These are phyloP conservation scores for Trypanosoma brucei DNA, from an alignment of 208 protist genomes.

Conservation along the genomic window DNA sequence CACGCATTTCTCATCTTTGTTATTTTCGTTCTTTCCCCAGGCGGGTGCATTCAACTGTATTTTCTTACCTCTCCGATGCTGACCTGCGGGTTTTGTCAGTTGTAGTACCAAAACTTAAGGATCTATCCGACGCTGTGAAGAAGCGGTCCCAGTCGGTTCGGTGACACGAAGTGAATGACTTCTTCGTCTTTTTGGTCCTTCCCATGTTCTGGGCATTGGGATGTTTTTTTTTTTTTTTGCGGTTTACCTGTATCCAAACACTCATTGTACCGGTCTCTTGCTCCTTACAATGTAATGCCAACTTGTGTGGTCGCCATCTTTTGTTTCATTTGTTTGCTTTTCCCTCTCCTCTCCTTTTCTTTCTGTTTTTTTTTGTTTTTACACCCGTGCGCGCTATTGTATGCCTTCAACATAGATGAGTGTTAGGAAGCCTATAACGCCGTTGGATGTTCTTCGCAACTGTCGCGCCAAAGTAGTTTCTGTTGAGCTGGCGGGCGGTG, in stretches of 20 bases:
- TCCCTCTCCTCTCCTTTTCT: constrained; percentile 5
- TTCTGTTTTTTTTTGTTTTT: constrained; percentile 10
- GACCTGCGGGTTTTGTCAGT: constrained; percentile 30
- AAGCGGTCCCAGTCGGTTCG: constrained; percentile 18
- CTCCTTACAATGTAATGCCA: no score
- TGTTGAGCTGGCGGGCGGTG: constrained; percentile 58
- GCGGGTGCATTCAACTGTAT: constrained; percentile 40
- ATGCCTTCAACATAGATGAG: constrained; percentile 25
- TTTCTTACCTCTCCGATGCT: constrained; percentile 38
- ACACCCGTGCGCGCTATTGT: not conserved
- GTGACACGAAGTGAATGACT: not conserved
- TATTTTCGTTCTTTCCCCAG: constrained; percentile 62
- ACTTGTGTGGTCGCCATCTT: no score
- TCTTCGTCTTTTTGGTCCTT: not conserved
- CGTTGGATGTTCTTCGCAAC: constrained; percentile 80
- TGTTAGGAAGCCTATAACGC: constrained; percentile 33
- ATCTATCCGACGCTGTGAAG: constrained; percentile 35
- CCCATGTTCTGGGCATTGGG: not conserved
- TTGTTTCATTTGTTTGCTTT: no score
- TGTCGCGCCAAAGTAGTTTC: constrained; percentile 74
- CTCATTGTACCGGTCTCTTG: no score
- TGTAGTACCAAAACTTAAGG: constrained; percentile 44
- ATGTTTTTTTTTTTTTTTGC: constrained; percentile 2
- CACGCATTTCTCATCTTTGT: constrained; percentile 26
- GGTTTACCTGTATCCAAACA: no score